Conservation (phyloP, 179 eudicot genomes). For the Beta macrorhiza region DNA sequence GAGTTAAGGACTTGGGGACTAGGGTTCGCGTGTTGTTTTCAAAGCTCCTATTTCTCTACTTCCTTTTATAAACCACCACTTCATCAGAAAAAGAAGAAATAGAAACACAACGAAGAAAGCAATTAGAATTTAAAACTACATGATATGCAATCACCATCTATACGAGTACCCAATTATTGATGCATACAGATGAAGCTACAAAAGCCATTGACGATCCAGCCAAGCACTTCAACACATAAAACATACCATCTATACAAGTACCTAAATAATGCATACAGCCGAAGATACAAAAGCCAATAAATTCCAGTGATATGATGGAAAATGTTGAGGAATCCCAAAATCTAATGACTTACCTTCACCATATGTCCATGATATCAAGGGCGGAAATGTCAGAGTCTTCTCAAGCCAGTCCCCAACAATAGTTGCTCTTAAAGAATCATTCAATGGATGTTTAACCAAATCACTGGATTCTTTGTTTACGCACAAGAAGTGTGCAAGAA, state of each 20-base stretch:
- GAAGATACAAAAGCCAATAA: too few species aligned
- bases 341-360: slow-evolving; percentile 59
- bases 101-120: not conserved
- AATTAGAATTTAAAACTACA: not conserved
- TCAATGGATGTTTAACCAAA: slow-evolving; percentile 29
- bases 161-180: not conserved
- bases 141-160: not conserved
- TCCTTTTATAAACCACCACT: not conserved
- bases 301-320: too few species aligned
- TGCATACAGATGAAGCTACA: not conserved
- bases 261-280: not conserved
- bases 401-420: slow-evolving; percentile 71
- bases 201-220: not conserved
- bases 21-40: not conserved
- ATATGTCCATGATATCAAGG: slow-evolving; percentile 62
- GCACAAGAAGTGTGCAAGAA: slow-evolving; percentile 56
- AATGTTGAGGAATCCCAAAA: too few species aligned
- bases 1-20: too few species aligned
- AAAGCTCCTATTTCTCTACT: not conserved
- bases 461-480: slow-evolving; percentile 25
- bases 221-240: not conserved
- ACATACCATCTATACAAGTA: not conserved
- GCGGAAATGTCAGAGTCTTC: slow-evolving; percentile 55
- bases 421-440: slow-evolving; percentile 38
- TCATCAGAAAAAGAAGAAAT: not conserved